Evolutionary conservation across 1,284 basidiomycete genomes (phyloP).

Genomic region (Trichosporon sp.): DNA sequence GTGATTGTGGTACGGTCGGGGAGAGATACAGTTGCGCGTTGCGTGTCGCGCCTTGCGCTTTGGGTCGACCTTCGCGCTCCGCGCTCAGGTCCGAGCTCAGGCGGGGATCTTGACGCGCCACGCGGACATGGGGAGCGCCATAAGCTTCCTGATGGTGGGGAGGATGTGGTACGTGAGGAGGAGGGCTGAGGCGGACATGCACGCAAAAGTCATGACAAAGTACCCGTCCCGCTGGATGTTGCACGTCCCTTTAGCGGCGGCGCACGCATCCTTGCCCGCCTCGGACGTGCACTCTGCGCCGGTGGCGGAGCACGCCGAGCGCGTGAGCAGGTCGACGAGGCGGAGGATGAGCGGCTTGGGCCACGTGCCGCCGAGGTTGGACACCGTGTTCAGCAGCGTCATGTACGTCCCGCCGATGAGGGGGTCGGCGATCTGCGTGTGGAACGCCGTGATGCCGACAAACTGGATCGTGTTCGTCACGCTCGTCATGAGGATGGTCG

Average conservation of each 20-base stretch:
- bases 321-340: conserved; percentile 81
- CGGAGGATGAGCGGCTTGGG: conserved; percentile 54
- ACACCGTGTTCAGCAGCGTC: conserved; percentile 94
- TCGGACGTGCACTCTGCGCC: conserved; percentile 85
- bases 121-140: conserved; percentile 41
- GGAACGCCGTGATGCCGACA: conserved; percentile 96
- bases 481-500: conserved; percentile 77
- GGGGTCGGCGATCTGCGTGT: conserved; percentile 94
- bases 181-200: conserved; percentile 67
- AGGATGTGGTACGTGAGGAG: conserved; percentile 73
- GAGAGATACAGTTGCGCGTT: conserved; percentile 5
- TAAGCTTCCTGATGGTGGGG: conserved; percentile 63
- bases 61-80: too few relatives aligned
- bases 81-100: too few relatives aligned
- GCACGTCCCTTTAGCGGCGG: conserved; percentile 72
- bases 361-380: conserved; percentile 97
- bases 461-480: conserved; percentile 94
- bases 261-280: conserved; percentile 74
- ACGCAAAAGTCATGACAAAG: conserved; percentile 76
- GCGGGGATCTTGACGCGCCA: conserved; percentile 48
- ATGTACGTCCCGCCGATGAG: conserved; percentile 97
- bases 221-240: conserved; percentile 85
- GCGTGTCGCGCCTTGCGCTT: too few relatives aligned
- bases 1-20: neutral
- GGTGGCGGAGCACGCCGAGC: conserved; percentile 64